Evolutionary conservation across 1,139 yeast species (phyloP).

Genomic region (Taiozyma onychis): DNA sequence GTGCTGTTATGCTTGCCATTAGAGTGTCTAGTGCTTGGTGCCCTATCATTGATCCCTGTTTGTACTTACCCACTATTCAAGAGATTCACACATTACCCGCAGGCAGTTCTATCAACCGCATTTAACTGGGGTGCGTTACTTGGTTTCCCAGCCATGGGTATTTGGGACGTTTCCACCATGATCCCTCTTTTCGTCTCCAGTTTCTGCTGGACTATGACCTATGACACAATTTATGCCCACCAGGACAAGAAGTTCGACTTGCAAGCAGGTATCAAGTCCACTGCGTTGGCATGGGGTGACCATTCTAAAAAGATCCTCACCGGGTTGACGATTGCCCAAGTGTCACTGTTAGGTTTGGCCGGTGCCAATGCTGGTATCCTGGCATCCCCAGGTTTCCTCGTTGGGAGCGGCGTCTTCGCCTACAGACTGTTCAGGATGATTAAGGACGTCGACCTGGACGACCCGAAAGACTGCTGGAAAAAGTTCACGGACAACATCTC

Average conservation of each 20-base stretch:
- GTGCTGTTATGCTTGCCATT: conserved; percentile 69
- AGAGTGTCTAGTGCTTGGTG: conserved; percentile 80
- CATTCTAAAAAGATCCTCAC: conserved; percentile 65
- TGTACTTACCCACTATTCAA: conserved; percentile 90
- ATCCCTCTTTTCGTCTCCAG: conserved; percentile 72
- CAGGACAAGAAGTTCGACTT: conserved; percentile 90
- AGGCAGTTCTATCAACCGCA: conserved; percentile 71
- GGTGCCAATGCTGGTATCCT: conserved; percentile 73
- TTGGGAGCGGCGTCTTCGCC: conserved; percentile 63
- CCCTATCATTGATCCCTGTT: conserved; percentile 74
- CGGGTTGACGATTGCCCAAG: conserved; percentile 61
- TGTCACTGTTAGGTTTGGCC: conserved; percentile 56
- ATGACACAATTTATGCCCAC: conserved; percentile 96
- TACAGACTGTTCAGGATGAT: conserved; percentile 65
- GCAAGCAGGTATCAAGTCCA: conserved; percentile 86
- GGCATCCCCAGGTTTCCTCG: conserved; percentile 70
- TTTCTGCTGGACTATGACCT: conserved; percentile 89
- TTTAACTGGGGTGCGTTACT: conserved; percentile 94
- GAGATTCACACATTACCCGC: conserved; percentile 93
- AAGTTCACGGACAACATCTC: conserved; percentile 71
- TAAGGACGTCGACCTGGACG: conserved; percentile 64
- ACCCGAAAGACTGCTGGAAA: conserved; percentile 78
- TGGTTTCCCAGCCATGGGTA: conserved; percentile 96
- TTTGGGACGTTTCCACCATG: conserved; percentile 70
- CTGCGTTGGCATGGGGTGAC: conserved; percentile 91